phyloP scores from a whole-genome alignment of 331 rosid genomes.

The Rosa hybrid region DNA sequence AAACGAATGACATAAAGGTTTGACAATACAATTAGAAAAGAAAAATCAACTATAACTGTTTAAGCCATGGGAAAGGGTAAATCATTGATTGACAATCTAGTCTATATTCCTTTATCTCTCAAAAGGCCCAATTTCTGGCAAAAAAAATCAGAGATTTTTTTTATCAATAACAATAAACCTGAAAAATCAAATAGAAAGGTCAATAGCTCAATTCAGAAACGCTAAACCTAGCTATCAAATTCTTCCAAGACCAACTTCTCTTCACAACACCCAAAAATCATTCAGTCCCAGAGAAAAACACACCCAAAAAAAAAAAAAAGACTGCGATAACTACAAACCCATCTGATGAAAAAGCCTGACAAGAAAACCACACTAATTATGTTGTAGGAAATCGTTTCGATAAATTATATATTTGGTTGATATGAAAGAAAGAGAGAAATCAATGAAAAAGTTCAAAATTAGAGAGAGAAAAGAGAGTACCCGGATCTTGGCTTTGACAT shows the following conservation, averaged over 20 bases:
- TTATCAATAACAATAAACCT: background rate
- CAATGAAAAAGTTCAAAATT: no score
- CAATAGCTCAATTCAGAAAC: background rate
- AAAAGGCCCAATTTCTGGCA: background rate
- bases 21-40: background rate
- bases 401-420: no score
- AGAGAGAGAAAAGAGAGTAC: no score
- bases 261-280: background rate
- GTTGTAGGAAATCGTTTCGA: no score
- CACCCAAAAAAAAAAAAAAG: background rate
- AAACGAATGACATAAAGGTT: background rate
- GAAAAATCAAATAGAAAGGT: background rate
- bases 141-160: background rate
- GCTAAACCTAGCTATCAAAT: background rate
- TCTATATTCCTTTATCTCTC: background rate
- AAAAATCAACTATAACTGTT: background rate
- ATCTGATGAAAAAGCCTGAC: no score
- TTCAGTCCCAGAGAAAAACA: background rate
- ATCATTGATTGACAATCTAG: background rate
- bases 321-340: background rate
- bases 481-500: no score
- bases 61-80: background rate
- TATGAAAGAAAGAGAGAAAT: no score
- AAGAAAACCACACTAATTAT: no score
- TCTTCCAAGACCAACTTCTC: no score